phyloP scores from a whole-genome alignment of 148 eudicot species.

The Suaeda aralocaspica region DNA sequence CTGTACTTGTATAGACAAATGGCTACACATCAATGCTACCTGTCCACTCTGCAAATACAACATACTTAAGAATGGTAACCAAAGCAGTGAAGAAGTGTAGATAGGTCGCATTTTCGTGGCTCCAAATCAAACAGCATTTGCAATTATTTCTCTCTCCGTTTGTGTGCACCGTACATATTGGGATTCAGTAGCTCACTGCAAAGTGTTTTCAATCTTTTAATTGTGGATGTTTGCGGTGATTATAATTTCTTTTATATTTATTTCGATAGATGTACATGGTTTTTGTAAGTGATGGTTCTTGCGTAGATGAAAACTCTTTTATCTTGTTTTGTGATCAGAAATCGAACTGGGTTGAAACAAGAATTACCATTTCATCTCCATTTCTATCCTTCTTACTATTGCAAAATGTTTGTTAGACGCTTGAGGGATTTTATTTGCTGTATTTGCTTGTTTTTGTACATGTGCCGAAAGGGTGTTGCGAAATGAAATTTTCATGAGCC shows the following conservation, averaged over 20 bases:
- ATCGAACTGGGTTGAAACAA: conserved; percentile 6
- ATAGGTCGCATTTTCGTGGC: conserved; percentile 3
- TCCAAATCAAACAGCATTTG: conserved; percentile 5
- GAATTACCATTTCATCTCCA: conserved; percentile 10
- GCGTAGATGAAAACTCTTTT: conserved; percentile 19
- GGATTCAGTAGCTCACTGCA: conserved; percentile 17
- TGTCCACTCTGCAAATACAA: conserved; percentile 96
- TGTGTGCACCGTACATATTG: conserved; percentile 26
- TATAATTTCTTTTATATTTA: conserved; percentile 15
- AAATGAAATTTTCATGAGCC: too few relatives aligned
- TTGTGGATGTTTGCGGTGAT: conserved; percentile 17
- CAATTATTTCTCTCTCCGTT: conserved; percentile 1
- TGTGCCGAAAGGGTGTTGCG: too few relatives aligned
- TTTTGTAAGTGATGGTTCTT: conserved; percentile 21
- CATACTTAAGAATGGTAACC: conserved; percentile 64
- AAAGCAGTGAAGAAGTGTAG: conserved; percentile 64
- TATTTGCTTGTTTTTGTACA: too few relatives aligned
- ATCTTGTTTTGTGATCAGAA: neutral
- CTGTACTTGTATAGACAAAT: conserved; percentile 75
- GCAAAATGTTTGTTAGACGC: too few relatives aligned
- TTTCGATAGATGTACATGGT: conserved; percentile 25
- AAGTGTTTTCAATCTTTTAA: conserved; percentile 14
- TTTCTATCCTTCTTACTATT: conserved; percentile 3
- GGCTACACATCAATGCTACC: conserved; percentile 80
- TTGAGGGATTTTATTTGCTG: too few relatives aligned